Evolutionary conservation across 2,329 filamentous ascomycete species (phyloP), one percentile per base, ranked within the genome.

Genomic region (Aspergillus intermedius): DNA sequence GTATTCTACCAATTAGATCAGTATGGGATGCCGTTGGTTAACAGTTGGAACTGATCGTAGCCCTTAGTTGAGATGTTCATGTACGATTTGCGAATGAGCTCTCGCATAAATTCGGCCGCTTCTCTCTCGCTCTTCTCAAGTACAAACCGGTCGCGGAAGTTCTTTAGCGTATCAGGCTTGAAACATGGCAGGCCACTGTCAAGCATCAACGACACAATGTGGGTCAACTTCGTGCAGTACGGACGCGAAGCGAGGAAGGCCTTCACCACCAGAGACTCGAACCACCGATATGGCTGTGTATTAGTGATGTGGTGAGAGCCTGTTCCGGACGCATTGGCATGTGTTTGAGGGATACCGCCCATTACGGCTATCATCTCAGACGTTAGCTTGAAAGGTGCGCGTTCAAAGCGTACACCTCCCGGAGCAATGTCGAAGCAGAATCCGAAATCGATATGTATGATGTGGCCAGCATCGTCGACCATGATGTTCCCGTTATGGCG

Each of bases 391-490:
- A 99, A 99, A 0, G 93, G 93, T 0, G 93, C 93, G 21, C 93
- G 86, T 75, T 99, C 93, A 65, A 99, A 99, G 60, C 91, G 91
- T 63, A 98, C 90, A 51, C 94, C 93, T 43, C 93, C 93, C 0
- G 93, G 93, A 1, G 91, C 93, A 59, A 98, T 97, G 64, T 98
- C 94, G 72, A 99, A 98, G 74, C 91, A 97, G 79, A 98, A 99
- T 8, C 93, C 93, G 64, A 98, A 98, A 68, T 98, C 93, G 59
- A 98, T 97, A 74, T 98, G 93, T 47, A 98, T 81, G 62, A 98
- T 95, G 71, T 98, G 93, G 3, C 94, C 93, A 0, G 87, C 88
- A 62, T 96, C 91, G 67, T 98, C 91, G 54, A 98, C 84, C 94
- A 98, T 98, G 75, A 98, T 98, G 75, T 98, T 98, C 53, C 93